Evolutionary conservation across 305 asterid genomes (phyloP).

Genomic region (Fraxinus velutina): DNA sequence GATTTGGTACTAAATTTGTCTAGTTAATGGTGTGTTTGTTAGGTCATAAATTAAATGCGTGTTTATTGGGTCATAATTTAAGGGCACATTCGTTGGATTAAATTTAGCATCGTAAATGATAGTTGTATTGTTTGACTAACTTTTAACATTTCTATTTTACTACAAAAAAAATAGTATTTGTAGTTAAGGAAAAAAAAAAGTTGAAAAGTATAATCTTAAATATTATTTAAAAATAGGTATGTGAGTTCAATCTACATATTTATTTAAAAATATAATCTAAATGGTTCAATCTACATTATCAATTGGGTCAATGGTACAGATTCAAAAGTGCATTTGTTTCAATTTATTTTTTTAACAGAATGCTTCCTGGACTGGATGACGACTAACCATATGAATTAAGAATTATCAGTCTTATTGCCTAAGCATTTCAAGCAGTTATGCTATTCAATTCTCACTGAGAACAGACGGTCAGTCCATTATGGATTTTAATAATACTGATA

Average conservation of each 20-base stretch:
- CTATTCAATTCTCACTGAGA: neutral
- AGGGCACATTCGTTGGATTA: neutral
- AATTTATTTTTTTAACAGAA: too few species aligned
- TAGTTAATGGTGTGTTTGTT: neutral
- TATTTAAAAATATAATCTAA: too few species aligned
- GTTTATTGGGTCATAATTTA: neutral
- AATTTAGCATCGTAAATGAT: too few species aligned
- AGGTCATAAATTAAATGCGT: neutral
- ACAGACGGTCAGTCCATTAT: neutral
- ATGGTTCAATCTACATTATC: too few species aligned
- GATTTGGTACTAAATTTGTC: neutral
- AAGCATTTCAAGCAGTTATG: neutral
- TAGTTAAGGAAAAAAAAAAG: too few species aligned
- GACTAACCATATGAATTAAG: neutral
- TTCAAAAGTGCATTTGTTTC: neutral
- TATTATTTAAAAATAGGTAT: too few species aligned
- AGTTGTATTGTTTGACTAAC: neutral
- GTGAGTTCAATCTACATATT: neutral
- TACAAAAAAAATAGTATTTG: too few species aligned
- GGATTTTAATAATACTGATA: neutral
- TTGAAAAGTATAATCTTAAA: neutral
- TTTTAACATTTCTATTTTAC: neutral
- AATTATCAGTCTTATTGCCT: neutral
- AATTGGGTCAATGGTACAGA: neutral
- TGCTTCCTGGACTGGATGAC: neutral